phyloP scores from a whole-genome alignment of 2,329 filamentous ascomycete genomes.

The Eutypella sp. region DNA sequence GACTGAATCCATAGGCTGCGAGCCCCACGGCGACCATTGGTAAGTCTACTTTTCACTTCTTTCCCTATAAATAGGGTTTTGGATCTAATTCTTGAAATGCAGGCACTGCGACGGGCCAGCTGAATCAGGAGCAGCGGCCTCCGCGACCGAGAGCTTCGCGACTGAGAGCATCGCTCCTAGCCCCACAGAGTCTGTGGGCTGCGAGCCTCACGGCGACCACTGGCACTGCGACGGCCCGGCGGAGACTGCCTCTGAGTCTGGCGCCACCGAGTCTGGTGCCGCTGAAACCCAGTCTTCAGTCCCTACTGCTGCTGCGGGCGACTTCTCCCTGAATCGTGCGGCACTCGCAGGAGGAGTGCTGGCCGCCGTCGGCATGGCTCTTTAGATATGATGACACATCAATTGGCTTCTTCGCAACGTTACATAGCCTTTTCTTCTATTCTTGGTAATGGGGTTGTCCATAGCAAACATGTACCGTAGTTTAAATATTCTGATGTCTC shows the following conservation, averaged over 20 bases:
- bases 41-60: too few relatives aligned
- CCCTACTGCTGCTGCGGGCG: slow-evolving; percentile 4
- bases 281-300: background rate
- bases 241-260: background rate
- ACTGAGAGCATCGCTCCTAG: background rate
- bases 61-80: too few relatives aligned
- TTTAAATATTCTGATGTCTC: too few relatives aligned
- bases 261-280: background rate
- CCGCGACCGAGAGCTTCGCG: background rate
- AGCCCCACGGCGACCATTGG: slow-evolving; percentile 37
- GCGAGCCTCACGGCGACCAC: slow-evolving; percentile 35
- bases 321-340: slow-evolving; percentile 3
- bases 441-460: too few relatives aligned
- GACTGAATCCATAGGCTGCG: slow-evolving; percentile 31
- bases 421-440: too few relatives aligned
- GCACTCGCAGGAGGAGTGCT: slow-evolving; percentile 9
- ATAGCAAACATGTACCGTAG: too few relatives aligned
- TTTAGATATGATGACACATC: slow-evolving; percentile 1
- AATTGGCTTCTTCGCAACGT: too few relatives aligned
- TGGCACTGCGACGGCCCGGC: slow-evolving; percentile 25
- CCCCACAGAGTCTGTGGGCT: slow-evolving; percentile 24
- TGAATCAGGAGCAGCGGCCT: background rate
- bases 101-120: slow-evolving; percentile 19
- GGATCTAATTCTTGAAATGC: too few relatives aligned
- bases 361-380: slow-evolving; percentile 4